Conservation (phyloP, 2,329 filamentous ascomycete species). For the Fusarium concolor region DNA sequence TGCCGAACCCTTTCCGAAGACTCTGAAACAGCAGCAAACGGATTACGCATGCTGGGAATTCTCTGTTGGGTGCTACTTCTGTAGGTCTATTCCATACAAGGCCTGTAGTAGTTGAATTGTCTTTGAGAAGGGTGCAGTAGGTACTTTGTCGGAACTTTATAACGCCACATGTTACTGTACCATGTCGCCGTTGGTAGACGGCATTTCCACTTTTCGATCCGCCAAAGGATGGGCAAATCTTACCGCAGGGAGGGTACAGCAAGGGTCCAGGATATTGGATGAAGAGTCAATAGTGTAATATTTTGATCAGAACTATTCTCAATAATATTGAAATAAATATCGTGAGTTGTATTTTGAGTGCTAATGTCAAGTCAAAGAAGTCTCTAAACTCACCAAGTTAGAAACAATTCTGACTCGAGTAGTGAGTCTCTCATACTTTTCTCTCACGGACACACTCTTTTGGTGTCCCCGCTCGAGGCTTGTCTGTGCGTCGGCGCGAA, state of each 20-base stretch:
- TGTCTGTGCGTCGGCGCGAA: conserved; percentile 18
- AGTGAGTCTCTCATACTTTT: neutral
- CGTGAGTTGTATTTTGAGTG: neutral
- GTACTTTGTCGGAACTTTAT: conserved; percentile 19
- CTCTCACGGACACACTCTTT: neutral
- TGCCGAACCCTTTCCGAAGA: conserved; percentile 14
- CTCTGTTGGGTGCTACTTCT: neutral
- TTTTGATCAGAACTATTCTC: neutral
- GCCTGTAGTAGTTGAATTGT: conserved; percentile 4
- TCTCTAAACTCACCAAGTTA: neutral
- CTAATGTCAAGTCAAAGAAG: neutral
- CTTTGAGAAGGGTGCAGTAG: neutral
- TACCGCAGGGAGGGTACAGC: neutral
- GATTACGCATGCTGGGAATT: neutral
- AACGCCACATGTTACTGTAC: conserved; percentile 23
- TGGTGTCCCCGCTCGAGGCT: conserved; percentile 21
- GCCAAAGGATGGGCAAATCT: conserved; percentile 28
- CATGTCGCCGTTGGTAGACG: conserved; percentile 4
- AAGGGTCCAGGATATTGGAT: conserved; percentile 18
- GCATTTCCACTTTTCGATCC: conserved; percentile 36
- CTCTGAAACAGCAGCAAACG: conserved; percentile 13
- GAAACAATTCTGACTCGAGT: conserved; percentile 16
- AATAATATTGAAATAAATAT: neutral
- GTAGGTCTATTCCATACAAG: neutral
- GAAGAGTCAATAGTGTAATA: conserved; percentile 1